Evolutionary conservation across 306 rosid species (phyloP).

Genomic region (Hippophae tibetana): DNA sequence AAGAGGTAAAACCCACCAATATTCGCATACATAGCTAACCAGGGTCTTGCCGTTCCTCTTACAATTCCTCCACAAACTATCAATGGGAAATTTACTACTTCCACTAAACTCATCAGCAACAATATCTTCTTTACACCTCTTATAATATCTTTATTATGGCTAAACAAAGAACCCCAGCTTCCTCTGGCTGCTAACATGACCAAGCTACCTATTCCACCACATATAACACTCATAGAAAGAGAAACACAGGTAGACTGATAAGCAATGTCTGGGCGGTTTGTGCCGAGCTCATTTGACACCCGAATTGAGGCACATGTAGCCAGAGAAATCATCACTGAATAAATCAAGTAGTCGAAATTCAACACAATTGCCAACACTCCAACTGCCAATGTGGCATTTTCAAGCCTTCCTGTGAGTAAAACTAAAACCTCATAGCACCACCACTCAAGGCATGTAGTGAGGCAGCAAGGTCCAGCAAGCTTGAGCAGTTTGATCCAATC

Average conservation of each 20-base stretch:
- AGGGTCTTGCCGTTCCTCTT: conserved; percentile 68
- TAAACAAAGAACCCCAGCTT: conserved; percentile 65
- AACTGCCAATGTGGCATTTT: conserved; percentile 45
- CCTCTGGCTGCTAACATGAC: conserved; percentile 66
- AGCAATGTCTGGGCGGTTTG: conserved; percentile 41
- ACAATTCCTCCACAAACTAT: conserved; percentile 76
- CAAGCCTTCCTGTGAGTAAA: conserved; percentile 61
- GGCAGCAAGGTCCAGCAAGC: conserved; percentile 77
- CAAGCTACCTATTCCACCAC: conserved; percentile 48
- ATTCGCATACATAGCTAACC: conserved; percentile 67
- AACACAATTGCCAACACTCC: conserved; percentile 54
- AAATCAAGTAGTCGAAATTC: conserved; percentile 66
- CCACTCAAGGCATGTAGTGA: conserved; percentile 85
- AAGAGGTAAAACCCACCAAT: conserved; percentile 68
- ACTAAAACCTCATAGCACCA: conserved; percentile 90
- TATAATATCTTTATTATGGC: conserved; percentile 38
- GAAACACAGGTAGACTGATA: conserved; percentile 45
- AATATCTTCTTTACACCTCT: conserved; percentile 60
- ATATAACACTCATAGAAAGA: conserved; percentile 26
- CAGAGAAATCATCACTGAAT: conserved; percentile 57
- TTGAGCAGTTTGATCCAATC: conserved; percentile 63
- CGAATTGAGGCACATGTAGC: conserved; percentile 61
- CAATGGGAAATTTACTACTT: conserved; percentile 67
- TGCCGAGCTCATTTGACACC: conserved; percentile 67
- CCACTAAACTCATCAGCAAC: conserved; percentile 67